Evolutionary conservation across 2,329 filamentous ascomycete genomes (phyloP), one percentile per base, ranked within the genome.

Genomic region (Neonectria sp.): DNA sequence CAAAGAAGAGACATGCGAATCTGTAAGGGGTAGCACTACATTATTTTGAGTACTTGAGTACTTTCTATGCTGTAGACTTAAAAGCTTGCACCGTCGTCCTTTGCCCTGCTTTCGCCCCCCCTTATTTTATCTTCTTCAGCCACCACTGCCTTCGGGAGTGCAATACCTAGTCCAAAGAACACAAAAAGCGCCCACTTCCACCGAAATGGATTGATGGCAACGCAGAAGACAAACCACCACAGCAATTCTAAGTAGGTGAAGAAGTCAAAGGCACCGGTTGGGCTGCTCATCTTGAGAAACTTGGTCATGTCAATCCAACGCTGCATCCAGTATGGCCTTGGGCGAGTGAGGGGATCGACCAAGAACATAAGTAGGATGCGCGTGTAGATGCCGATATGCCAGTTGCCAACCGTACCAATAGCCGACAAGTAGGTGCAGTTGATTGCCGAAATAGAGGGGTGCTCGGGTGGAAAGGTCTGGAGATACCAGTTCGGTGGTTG

Each of bases 141-240:
- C 1, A 95, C 90, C 29, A 96, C 84, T 15, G 82, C 84, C 79
- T 88, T 85, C 0, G 94, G 94, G 53, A 96, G 77, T 24, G 84
- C 84, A 49, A 88, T 85, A 0, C 92, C 93, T 33, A 95, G 78
- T 0, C 94, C 94, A 67, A 92, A 92, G 74, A 97, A 91, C 17
- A 97, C 93, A 77, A 97, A 97, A 0, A 91, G 78, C 0, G 91
- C 93, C 94, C 94, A 97, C 83, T 97, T 97, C 93, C 94, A 97
- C 9, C 94, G 84, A 80, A 97, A 97, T 0, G 94, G 94, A 76
- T 97, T 97, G 74, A 96, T 87, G 5, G 87, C 82, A 48, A 95
- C 90, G 63, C 92, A 92, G 76, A 96, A 97, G 6, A 90, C 78
- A 71, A 95, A 96, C 94, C 94, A 97, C 85, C 93, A 97, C 5